Conservation (phyloP, 345 rosid species). For the Gossypium mustelinum region DNA sequence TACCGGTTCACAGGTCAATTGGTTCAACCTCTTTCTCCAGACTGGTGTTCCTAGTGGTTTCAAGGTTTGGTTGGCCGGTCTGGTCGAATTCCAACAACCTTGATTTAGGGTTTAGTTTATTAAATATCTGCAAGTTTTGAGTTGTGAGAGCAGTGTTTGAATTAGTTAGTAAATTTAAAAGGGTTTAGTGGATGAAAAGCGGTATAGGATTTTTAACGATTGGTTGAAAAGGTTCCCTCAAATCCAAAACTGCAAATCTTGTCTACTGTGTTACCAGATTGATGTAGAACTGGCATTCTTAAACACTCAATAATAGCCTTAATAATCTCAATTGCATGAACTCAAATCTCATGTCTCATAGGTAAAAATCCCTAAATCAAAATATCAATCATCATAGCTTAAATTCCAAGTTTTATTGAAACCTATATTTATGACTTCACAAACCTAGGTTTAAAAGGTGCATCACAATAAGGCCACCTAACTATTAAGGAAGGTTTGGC, state of each 20-base stretch:
- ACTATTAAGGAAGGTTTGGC: not conserved
- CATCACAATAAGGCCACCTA: not conserved
- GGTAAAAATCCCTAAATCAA: not conserved
- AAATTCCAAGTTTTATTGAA: not conserved
- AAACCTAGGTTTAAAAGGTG: not conserved
- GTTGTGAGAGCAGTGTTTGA: not conserved
- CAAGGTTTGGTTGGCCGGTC: too few relatives aligned
- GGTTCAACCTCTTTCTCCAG: too few relatives aligned
- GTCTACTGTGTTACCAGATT: not conserved
- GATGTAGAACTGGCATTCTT: not conserved
- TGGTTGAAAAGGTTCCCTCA: not conserved
- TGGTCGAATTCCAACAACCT: too few relatives aligned
- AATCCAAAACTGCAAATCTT: not conserved
- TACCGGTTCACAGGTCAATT: too few relatives aligned
- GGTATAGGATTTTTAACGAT: not conserved
- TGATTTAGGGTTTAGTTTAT: too few relatives aligned
- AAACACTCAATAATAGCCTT: not conserved
- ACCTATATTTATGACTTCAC: not conserved
- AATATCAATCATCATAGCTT: not conserved
- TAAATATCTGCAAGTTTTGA: not conserved
- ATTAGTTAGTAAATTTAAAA: not conserved
- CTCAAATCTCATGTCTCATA: not conserved
- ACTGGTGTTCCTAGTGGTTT: too few relatives aligned
- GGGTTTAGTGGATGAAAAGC: not conserved
- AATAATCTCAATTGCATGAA: conserved; percentile 2